phyloP scores from a whole-genome alignment of 2,329 filamentous ascomycete species.

The Penicillium sp. region DNA sequence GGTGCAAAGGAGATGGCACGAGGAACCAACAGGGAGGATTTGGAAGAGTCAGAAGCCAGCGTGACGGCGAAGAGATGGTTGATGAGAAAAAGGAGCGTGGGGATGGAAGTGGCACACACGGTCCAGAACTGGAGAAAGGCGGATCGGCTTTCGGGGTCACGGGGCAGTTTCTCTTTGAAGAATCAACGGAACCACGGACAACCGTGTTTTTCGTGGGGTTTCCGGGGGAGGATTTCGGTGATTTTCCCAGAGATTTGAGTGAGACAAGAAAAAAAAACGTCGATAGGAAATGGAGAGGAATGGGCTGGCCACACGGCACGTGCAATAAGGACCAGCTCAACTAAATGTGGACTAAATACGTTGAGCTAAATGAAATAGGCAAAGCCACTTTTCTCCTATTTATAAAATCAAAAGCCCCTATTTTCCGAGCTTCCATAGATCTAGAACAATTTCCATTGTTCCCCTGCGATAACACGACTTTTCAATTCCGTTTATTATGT shows the following conservation, averaged over 20 bases:
- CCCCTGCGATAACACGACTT: neutral
- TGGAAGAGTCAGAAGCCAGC: constrained; percentile 64
- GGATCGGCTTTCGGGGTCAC: constrained; percentile 24
- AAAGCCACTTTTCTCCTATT: constrained; percentile 2
- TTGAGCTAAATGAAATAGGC: neutral
- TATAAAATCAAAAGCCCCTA: neutral
- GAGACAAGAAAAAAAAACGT: neutral
- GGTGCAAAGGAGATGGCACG: constrained; percentile 90
- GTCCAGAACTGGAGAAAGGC: constrained; percentile 22
- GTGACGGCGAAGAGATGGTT: constrained; percentile 24
- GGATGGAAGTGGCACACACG: constrained; percentile 29
- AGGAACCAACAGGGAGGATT: constrained; percentile 87
- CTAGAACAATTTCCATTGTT: neutral
- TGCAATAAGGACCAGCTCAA: neutral
- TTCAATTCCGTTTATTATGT: neutral
- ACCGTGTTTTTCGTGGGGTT: neutral
- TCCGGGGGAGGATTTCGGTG: neutral
- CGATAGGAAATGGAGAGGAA: neutral
- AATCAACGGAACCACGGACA: neutral
- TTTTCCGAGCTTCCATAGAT: neutral
- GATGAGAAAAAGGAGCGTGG: constrained; percentile 27
- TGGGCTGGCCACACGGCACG: neutral
- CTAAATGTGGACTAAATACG: neutral
- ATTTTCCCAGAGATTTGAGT: neutral
- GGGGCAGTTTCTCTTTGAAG: constrained; percentile 10